A percentile compares a stretch with the other conserved stretches of the same genome.
Evolutionary conservation across 306 rosid species (phyloP).

Genomic region (Calophaca sinica): DNA sequence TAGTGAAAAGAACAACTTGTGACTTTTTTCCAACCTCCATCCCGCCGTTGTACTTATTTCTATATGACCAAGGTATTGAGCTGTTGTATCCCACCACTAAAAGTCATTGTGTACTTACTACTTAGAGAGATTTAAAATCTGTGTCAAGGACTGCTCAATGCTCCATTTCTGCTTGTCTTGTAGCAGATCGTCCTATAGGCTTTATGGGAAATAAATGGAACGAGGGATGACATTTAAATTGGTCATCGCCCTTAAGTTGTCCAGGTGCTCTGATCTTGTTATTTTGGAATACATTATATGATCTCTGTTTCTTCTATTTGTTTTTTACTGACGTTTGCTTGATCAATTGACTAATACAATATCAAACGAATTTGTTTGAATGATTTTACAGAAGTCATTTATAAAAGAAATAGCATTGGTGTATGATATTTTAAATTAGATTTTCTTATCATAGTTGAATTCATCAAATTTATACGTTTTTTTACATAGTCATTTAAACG

Average conservation of each 20-base stretch:
- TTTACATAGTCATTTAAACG: too few relatives aligned
- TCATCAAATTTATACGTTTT: too few relatives aligned
- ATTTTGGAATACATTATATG: not conserved
- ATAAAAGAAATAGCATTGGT: too few relatives aligned
- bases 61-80: too few relatives aligned
- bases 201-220: not conserved
- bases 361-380: too few relatives aligned
- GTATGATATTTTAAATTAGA: too few relatives aligned
- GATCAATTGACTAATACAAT: too few relatives aligned
- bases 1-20: not conserved
- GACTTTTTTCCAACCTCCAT: not conserved
- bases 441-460: too few relatives aligned
- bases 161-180: slow-evolving; percentile 6
- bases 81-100: not conserved
- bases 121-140: slow-evolving; percentile 7
- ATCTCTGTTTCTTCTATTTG: too few relatives aligned
- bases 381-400: too few relatives aligned
- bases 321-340: too few relatives aligned
- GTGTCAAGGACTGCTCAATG: not conserved
- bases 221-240: not conserved
- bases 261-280: slow-evolving; percentile 15
- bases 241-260: not conserved
- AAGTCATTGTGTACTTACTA: not conserved
- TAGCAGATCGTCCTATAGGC: not conserved
- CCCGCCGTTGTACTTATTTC: not conserved